Conservation (phyloP, 257 asterid species). For the Paraleonurus japonicus region DNA sequence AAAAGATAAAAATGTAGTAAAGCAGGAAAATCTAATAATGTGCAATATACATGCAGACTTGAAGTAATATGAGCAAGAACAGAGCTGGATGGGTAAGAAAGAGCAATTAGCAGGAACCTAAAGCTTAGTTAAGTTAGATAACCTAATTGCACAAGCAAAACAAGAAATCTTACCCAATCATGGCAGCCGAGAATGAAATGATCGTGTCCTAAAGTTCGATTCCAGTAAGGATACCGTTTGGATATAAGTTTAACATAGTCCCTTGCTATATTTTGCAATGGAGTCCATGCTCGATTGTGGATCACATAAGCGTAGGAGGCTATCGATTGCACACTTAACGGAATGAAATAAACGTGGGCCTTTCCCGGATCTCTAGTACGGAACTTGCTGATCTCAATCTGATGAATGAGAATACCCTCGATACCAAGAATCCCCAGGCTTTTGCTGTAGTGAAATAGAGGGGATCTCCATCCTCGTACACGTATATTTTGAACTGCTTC, state of each 20-base stretch:
- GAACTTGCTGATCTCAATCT: conserved; percentile 50
- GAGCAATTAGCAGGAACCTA: background rate
- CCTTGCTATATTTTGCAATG: conserved; percentile 44
- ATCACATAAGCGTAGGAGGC: conserved; percentile 35
- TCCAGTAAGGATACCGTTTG: conserved; percentile 50
- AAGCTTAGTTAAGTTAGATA: background rate
- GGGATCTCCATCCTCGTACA: conserved; percentile 64
- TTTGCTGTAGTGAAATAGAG: conserved; percentile 51
- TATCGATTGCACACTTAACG: conserved; percentile 46
- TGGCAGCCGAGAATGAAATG: conserved; percentile 58
- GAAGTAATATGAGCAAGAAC: background rate
- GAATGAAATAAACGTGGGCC: conserved; percentile 46
- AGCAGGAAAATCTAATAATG: background rate
- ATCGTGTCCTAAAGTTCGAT: conserved; percentile 46
- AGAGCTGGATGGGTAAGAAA: background rate
- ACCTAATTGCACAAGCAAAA: background rate
- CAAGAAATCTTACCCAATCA: conserved; percentile 45
- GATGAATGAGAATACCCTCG: conserved; percentile 58
- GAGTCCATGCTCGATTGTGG: conserved; percentile 45
- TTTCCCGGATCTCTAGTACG: conserved; percentile 41
- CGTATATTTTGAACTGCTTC: conserved; percentile 45
- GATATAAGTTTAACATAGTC: conserved; percentile 47
- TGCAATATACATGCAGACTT: background rate
- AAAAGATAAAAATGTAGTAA: background rate
- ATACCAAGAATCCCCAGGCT: conserved; percentile 50